These are phyloP conservation scores for Daucus carota DNA, from an alignment of 129 eudicot species.

Conservation along the genomic window DNA sequence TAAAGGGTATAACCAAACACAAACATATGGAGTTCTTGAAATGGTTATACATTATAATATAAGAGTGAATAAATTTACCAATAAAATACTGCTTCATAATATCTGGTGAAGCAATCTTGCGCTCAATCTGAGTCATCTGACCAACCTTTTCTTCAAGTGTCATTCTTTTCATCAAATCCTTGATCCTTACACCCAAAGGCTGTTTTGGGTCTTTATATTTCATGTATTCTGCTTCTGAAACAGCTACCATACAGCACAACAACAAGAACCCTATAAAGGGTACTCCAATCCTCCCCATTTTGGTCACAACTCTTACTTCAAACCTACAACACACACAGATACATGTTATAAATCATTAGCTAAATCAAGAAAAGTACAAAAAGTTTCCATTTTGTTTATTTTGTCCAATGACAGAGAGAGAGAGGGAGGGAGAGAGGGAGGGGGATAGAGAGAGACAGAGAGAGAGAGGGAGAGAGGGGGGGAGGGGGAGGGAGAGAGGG, in stretches of 20 bases:
- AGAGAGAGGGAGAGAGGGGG: no score
- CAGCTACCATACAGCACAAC: conserved; percentile 17
- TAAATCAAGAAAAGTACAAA: neutral
- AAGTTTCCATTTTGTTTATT: neutral
- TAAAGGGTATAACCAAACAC: neutral
- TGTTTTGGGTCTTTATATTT: conserved; percentile 39
- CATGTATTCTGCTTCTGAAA: conserved; percentile 27
- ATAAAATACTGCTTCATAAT: conserved; percentile 32
- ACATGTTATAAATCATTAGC: neutral
- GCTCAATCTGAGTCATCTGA: conserved; percentile 50
- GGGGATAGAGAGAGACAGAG: no score
- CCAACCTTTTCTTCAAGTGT: conserved; percentile 46
- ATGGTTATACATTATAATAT: neutral
- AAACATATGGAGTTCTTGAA: neutral
- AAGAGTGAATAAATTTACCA: conserved; percentile 10
- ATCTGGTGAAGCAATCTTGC: conserved; percentile 25
- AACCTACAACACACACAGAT: neutral
- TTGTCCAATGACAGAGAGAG: no score
- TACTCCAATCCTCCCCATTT: conserved; percentile 18
- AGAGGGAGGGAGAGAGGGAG: no score
- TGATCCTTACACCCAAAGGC: conserved; percentile 27
- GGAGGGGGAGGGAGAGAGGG: no score
- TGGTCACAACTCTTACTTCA: neutral
- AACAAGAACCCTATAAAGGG: conserved; percentile 12
- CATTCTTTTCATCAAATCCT: conserved; percentile 37